Percentiles rank a stretch among this genome's conserved stretches.
Evolutionary conservation across 2,329 filamentous ascomycete species (phyloP).

Genomic region (Magnaporthiopsis incrustans): DNA sequence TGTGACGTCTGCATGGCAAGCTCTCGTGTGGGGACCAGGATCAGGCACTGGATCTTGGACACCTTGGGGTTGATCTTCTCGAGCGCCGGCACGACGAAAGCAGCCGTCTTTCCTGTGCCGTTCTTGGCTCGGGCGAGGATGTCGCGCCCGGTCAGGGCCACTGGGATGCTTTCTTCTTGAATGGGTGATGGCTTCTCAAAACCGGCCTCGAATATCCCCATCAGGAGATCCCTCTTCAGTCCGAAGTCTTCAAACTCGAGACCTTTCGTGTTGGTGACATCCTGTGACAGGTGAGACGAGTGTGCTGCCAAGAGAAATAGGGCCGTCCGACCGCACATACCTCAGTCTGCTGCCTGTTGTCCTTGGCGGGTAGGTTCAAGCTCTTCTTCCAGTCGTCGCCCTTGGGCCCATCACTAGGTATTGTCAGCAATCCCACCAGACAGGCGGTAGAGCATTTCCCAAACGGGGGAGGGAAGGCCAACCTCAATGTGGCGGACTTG

Average conservation of each 20-base stretch:
- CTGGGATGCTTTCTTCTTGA: conserved; percentile 97
- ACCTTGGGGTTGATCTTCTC: conserved; percentile 96
- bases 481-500: conserved; percentile 38
- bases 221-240: conserved; percentile 89
- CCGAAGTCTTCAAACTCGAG: conserved; percentile 97
- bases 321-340: conserved; percentile 30
- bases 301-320: background rate
- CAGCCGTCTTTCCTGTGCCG: conserved; percentile 95
- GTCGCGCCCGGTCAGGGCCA: conserved; percentile 89
- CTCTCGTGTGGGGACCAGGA: conserved; percentile 94
- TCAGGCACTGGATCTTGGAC: conserved; percentile 91
- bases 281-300: conserved; percentile 40
- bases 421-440: conserved; percentile 21
- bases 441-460: conserved; percentile 15
- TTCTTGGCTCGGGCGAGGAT: conserved; percentile 97
- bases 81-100: conserved; percentile 91
- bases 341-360: conserved; percentile 75
- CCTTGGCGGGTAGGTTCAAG: conserved; percentile 64
- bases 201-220: conserved; percentile 98
- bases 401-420: conserved; percentile 37
- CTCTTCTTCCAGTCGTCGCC: conserved; percentile 66
- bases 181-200: conserved; percentile 99
- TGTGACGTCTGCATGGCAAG: conserved; percentile 97
- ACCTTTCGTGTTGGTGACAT: conserved; percentile 97
- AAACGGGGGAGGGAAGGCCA: conserved; percentile 1